Evolutionary conservation across 108 stramenopile genomes (phyloP).

Genomic region (Cylindrotheca closterium): DNA sequence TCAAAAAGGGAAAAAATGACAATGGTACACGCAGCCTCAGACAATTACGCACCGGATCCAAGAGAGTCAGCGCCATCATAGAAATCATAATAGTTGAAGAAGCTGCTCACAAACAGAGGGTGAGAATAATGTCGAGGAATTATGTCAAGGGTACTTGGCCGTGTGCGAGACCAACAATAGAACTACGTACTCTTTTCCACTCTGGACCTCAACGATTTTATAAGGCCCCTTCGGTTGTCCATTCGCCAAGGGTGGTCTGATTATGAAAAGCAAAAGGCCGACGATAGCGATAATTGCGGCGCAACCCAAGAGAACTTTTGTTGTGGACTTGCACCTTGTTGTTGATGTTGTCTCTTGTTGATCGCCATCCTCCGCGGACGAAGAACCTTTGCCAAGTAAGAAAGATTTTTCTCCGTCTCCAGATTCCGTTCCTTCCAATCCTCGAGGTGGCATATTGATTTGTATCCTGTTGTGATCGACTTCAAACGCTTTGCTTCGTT

Average conservation of each 20-base stretch:
- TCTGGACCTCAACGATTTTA: constrained; percentile 55
- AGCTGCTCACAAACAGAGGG: constrained; percentile 11
- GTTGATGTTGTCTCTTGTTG: no score
- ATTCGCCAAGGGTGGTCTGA: not conserved
- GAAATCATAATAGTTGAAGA: constrained; percentile 73
- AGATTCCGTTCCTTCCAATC: not conserved
- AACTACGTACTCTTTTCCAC: no score
- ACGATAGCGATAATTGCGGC: not conserved
- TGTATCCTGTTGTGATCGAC: no score
- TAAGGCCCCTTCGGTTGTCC: constrained; percentile 49
- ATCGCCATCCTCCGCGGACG: not conserved
- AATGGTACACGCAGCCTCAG: not conserved
- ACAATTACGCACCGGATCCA: constrained; percentile 33
- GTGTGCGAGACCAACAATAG: no score
- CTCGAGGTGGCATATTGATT: constrained; percentile 1
- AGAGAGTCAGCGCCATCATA: constrained; percentile 69
- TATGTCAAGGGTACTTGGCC: no score
- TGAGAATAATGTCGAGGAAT: no score
- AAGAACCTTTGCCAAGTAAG: not conserved
- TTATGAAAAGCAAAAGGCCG: not conserved
- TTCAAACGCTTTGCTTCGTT: no score
- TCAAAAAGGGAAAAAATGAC: not conserved
- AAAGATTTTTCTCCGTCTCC: no score
- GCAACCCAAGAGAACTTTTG: not conserved
- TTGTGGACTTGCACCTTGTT: no score